Evolutionary conservation across 495 filamentous ascomycete species (phyloP).

Genomic region (Chaetomidium leptoderma): DNA sequence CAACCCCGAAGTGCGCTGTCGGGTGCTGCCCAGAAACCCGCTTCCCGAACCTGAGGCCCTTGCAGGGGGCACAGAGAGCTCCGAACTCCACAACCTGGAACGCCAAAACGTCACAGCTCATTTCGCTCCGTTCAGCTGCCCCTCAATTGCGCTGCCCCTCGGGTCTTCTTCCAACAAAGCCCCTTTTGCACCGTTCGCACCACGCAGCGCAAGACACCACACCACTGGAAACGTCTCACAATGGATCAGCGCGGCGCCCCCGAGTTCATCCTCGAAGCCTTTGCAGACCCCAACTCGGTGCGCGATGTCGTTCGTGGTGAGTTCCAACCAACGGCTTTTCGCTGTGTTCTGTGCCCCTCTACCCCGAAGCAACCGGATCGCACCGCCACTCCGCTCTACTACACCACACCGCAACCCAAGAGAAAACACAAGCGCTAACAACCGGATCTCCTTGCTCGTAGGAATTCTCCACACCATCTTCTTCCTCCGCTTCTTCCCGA

Average conservation of each 20-base stretch:
- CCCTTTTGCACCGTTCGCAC: neutral
- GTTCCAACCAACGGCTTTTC: conserved; percentile 1
- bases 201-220: neutral
- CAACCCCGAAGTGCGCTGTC: too few relatives aligned
- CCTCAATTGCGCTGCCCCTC: conserved; percentile 19
- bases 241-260: conserved; percentile 61
- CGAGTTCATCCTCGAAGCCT: conserved; percentile 80
- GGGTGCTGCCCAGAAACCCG: too few relatives aligned
- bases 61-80: too few relatives aligned
- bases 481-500: conserved; percentile 96
- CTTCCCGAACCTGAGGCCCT: too few relatives aligned
- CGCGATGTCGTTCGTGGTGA: conserved; percentile 90
- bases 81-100: neutral
- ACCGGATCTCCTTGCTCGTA: conserved; percentile 29
- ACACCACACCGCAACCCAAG: neutral
- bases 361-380: conserved; percentile 8
- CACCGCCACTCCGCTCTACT: too few relatives aligned
- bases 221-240: conserved; percentile 13
- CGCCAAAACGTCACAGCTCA: conserved; percentile 15
- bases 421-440: neutral
- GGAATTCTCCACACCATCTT: conserved; percentile 96
- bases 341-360: neutral
- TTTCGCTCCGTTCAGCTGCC: conserved; percentile 8
- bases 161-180: neutral
- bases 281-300: conserved; percentile 74